phyloP scores from a whole-genome alignment of 202 grass and related monocot species.

The Setaria italica region DNA sequence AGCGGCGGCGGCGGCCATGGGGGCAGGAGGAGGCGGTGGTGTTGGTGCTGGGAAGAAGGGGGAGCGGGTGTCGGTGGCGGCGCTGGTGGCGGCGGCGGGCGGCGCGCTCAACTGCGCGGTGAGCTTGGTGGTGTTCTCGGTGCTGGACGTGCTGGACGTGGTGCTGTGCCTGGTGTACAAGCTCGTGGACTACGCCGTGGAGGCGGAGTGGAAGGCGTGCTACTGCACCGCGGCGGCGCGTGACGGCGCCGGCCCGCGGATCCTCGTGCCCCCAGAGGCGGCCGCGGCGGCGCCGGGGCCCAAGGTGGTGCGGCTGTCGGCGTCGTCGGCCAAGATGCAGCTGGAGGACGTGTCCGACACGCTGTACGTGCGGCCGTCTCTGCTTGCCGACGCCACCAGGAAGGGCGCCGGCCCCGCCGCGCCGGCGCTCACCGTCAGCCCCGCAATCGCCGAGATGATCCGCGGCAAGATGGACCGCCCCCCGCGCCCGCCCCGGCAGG shows the following conservation, averaged over 20 bases:
- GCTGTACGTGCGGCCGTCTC: conserved; percentile 71
- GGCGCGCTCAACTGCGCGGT: conserved; percentile 61
- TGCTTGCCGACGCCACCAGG: conserved; percentile 61
- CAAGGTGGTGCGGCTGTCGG: conserved; percentile 66
- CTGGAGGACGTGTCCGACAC: conserved; percentile 89
- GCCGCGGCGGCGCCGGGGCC: conserved; percentile 10
- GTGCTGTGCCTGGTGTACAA: conserved; percentile 88
- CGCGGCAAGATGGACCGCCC: conserved; percentile 67
- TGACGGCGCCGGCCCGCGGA: neutral
- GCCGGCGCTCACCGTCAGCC: conserved; percentile 59
- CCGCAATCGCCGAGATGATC: conserved; percentile 78
- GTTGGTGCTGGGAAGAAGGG: neutral
- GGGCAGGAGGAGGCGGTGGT: neutral
- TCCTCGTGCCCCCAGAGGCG: neutral
- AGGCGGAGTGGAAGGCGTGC: conserved; percentile 86
- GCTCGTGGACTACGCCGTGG: conserved; percentile 74
- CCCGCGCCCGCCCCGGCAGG: conserved; percentile 21
- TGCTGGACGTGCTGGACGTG: conserved; percentile 74
- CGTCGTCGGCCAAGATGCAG: conserved; percentile 52
- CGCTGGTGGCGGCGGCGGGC: conserved; percentile 34
- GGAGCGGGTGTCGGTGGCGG: neutral
- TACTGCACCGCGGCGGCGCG: conserved; percentile 56
- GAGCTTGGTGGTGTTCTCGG: conserved; percentile 84
- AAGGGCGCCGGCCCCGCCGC: conserved; percentile 36
- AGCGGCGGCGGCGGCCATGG: neutral